phyloP scores from a whole-genome alignment of 495 filamentous ascomycete genomes.

The Hyaloscypha bicolor region DNA sequence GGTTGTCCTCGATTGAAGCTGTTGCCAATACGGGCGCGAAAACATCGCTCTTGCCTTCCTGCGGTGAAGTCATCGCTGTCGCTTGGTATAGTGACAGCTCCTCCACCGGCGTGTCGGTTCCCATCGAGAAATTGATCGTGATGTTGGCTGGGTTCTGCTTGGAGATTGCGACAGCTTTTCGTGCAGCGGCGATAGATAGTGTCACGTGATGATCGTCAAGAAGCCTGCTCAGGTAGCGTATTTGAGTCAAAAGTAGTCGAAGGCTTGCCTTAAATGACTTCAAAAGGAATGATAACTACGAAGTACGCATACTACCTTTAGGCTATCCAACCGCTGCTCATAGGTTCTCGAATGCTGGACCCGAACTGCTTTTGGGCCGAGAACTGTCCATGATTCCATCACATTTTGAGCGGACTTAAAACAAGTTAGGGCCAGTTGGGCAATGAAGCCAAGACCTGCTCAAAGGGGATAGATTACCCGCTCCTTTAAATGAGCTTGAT shows the following conservation, averaged over 20 bases:
- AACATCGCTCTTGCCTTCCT: slow-evolving; percentile 6
- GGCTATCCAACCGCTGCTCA: too few relatives aligned
- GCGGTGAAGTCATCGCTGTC: slow-evolving; percentile 38
- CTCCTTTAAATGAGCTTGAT: too few relatives aligned
- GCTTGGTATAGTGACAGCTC: slow-evolving; percentile 35
- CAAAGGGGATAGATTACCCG: too few relatives aligned
- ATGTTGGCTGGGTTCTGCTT: background rate
- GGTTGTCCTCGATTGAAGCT: slow-evolving; percentile 16
- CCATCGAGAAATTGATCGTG: slow-evolving; percentile 8
- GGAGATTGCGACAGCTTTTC: slow-evolving; percentile 6
- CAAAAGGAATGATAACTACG: too few relatives aligned
- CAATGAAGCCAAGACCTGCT: too few relatives aligned
- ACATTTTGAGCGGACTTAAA: too few relatives aligned
- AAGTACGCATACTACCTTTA: too few relatives aligned
- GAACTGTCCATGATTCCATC: too few relatives aligned
- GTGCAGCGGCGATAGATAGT: too few relatives aligned
- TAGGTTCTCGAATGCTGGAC: too few relatives aligned
- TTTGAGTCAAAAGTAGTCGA: background rate
- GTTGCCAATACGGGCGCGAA: slow-evolving; percentile 16
- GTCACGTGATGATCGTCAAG: background rate
- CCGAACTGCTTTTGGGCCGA: too few relatives aligned
- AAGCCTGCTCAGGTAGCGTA: background rate
- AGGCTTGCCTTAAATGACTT: background rate
- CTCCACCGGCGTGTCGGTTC: slow-evolving; percentile 28
- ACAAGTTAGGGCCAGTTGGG: too few relatives aligned